A percentile compares a stretch with the other conserved stretches of the same genome.
These are phyloP conservation scores for Ceratobasidium sp. DNA, from an alignment of 1,284 basidiomycete species.

Conservation along the genomic window DNA sequence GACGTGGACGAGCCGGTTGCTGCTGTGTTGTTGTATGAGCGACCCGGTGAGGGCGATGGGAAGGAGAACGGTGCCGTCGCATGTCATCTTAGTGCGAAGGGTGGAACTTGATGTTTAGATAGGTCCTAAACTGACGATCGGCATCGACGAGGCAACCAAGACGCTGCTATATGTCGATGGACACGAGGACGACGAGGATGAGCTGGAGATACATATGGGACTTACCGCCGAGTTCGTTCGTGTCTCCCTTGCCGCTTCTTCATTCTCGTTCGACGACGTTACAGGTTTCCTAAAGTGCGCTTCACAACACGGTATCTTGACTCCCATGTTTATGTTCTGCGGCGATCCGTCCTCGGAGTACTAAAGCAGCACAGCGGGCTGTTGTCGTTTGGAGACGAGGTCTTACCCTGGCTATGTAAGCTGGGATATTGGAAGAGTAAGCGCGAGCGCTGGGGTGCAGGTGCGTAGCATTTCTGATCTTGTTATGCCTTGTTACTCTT, in stretches of 20 bases:
- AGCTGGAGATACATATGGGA: constrained; percentile 76
- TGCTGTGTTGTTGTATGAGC: constrained; percentile 82
- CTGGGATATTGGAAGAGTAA: too few species aligned
- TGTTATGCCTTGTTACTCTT: too few species aligned
- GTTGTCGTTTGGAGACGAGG: constrained; percentile 83
- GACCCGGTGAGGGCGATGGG: constrained; percentile 55
- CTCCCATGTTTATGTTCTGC: constrained; percentile 90
- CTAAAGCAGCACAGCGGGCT: constrained; percentile 70
- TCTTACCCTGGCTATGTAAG: too few species aligned
- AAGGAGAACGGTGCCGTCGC: constrained; percentile 57
- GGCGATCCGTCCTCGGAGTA: constrained; percentile 77
- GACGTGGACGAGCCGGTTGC: constrained; percentile 75
- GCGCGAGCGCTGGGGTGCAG: too few species aligned
- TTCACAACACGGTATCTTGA: constrained; percentile 80
- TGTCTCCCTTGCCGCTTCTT: background rate
- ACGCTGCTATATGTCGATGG: constrained; percentile 79
- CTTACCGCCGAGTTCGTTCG: constrained; percentile 68
- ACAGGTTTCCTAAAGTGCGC: constrained; percentile 77
- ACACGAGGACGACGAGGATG: constrained; percentile 73
- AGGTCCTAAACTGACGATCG: constrained; percentile 55
- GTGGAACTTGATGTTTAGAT: background rate
- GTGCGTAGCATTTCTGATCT: too few species aligned
- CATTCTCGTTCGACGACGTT: background rate
- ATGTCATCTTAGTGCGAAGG: constrained; percentile 34
- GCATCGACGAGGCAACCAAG: constrained; percentile 59